Conservation (phyloP, 1,284 basidiomycete genomes). For the Waitea zeae region DNA sequence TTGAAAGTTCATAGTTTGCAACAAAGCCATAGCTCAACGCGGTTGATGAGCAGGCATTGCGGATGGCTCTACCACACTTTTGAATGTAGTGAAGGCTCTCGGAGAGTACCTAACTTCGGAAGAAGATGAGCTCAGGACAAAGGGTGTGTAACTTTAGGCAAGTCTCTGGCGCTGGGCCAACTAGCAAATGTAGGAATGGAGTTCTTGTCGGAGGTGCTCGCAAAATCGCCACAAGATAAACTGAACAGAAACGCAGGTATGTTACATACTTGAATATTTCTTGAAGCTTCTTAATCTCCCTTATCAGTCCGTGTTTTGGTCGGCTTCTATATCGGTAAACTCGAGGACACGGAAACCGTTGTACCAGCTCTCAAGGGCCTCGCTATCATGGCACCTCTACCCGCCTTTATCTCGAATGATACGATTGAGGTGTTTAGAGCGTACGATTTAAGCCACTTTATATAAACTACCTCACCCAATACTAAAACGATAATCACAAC, state of each 20-base stretch:
- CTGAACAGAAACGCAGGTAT: conserved; percentile 74
- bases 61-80: conserved; percentile 38
- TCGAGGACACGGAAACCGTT: conserved; percentile 73
- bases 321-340: conserved; percentile 72
- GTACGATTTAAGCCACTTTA: conserved; percentile 34
- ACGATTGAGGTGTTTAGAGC: conserved; percentile 48
- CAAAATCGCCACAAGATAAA: conserved; percentile 37
- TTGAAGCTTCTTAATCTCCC: neutral
- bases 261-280: conserved; percentile 10
- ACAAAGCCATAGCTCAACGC: no score
- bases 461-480: conserved; percentile 1
- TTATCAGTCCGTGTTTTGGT: conserved; percentile 62
- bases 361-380: conserved; percentile 66
- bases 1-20: no score
- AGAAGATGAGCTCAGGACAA: conserved; percentile 60
- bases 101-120: conserved; percentile 81
- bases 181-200: conserved; percentile 41
- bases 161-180: neutral
- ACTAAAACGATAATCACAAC: conserved; percentile 5
- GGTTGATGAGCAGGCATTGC: conserved; percentile 41
- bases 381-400: conserved; percentile 43
- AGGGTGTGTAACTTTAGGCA: conserved; percentile 36
- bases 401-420: conserved; percentile 57
- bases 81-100: conserved; percentile 75
- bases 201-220: conserved; percentile 51